Evolutionary conservation across 2,329 filamentous ascomycete genomes (phyloP), one percentile per base, ranked within the genome.

Genomic region (Lasiodiplodia sp.): DNA sequence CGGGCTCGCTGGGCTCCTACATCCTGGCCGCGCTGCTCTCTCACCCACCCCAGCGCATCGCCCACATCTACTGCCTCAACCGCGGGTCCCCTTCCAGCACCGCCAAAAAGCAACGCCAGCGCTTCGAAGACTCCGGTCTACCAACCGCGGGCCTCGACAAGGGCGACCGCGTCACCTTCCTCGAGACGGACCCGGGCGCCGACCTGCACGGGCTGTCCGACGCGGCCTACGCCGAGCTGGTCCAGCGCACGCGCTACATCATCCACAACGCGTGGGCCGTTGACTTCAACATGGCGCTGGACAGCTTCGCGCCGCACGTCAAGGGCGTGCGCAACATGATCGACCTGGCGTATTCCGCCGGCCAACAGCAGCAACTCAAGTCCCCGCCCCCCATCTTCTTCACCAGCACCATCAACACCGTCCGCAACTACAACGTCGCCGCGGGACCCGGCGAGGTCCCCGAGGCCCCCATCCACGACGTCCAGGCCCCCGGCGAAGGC

Each of bases 271-370:
- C 85, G 0, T 87, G 86, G 86, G 76, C 82, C 1, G 86, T 87
- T 23, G 86, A 88, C 74, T 88, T 88, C 77, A 87, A 85, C 73
- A 79, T 86, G 71, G 76, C 76, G 2, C 77, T 87, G 1, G 76
- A 77, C 1, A 83, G 78, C 55, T 86, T 86, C 69, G 84, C 84
- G 62, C 44, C 77, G 8, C 31, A 51, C 66, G 78, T 86, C 11
- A 74, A 72, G 2, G 82, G 83, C 1, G 78, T 80, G 1, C 72
- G 73, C 3, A 82, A 85, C 55, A 76, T 86, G 2, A 75, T 83
- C 5, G 67, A 71, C 1, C 49, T 84, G 0, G 75, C 75, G 8
- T 71, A 81, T 10, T 28, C 25, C 14, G 31, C 23, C n/a, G 23
- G 12, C 23, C 31, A 31, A 8, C 31, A 31, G 6, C 31, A 31